Evolutionary conservation across 257 asterid species (phyloP).

Genomic region (Solanum rostratum): DNA sequence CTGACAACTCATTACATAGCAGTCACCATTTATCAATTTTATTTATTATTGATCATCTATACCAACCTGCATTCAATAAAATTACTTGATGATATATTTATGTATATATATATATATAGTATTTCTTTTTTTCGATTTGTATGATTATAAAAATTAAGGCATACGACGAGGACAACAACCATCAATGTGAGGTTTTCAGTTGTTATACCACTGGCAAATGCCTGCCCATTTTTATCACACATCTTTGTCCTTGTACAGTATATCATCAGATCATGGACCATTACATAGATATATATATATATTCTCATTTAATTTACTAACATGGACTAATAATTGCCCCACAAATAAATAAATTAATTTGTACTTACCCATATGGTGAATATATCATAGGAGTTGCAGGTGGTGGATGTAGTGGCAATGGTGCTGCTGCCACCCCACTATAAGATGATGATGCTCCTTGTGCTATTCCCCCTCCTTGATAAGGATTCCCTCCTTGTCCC

Average conservation of each 20-base stretch:
- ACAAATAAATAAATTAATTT: not conserved
- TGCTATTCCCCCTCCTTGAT: slow-evolving; percentile 45
- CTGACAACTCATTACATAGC: slow-evolving; percentile 26
- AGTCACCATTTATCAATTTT: slow-evolving; percentile 11
- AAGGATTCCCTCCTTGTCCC: slow-evolving; percentile 42
- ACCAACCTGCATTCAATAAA: slow-evolving; percentile 45
- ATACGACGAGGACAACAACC: slow-evolving; percentile 9
- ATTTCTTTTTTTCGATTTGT: not conserved
- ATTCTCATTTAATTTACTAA: slow-evolving; percentile 12
- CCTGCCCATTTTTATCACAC: slow-evolving; percentile 28
- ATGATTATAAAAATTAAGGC: not conserved
- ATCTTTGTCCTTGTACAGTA: slow-evolving; percentile 28
- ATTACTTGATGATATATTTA: not conserved
- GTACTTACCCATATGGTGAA: slow-evolving; percentile 85
- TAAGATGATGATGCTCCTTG: slow-evolving; percentile 46
- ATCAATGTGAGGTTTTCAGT: slow-evolving; percentile 12
- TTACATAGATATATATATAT: not conserved
- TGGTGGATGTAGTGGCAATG: slow-evolving; percentile 37
- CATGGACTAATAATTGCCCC: slow-evolving; percentile 15
- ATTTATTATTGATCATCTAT: slow-evolving; percentile 45
- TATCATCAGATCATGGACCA: slow-evolving; percentile 38
- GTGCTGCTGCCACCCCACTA: slow-evolving; percentile 35
- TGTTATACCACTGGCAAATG: slow-evolving; percentile 29
- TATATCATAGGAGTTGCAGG: slow-evolving; percentile 52
- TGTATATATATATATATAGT: not conserved